Conservation (phyloP, 345 rosid genomes). For the Eucalyptus cloeziana region DNA sequence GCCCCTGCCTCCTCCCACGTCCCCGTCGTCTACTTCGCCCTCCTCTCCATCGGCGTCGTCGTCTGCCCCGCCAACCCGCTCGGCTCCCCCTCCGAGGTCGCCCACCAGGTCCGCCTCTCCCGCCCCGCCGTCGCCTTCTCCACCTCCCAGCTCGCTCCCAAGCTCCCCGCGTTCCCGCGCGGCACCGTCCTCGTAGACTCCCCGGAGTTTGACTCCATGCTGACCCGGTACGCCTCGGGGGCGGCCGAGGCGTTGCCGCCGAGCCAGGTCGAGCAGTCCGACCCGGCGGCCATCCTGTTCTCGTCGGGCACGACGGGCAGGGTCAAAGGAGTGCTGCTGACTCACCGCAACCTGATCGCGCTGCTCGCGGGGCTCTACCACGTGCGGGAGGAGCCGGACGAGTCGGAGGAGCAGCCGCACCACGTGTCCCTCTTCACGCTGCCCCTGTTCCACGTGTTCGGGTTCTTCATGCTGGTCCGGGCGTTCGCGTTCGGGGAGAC, state of each 20-base stretch:
- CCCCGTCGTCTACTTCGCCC: conserved; percentile 62
- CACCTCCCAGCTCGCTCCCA: conserved; percentile 27
- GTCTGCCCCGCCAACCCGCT: conserved; percentile 70
- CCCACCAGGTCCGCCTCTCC: conserved; percentile 40
- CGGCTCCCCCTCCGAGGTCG: conserved; percentile 41
- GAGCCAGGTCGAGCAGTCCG: conserved; percentile 36
- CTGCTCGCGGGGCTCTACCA: conserved; percentile 35
- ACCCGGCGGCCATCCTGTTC: conserved; percentile 55
- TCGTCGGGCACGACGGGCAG: conserved; percentile 84
- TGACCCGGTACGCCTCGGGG: not conserved
- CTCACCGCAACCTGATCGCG: conserved; percentile 66
- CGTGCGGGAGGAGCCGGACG: not conserved
- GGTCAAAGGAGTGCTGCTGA: conserved; percentile 56
- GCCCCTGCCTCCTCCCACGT: conserved; percentile 46
- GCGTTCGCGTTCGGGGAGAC: conserved; percentile 24
- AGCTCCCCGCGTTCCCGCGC: conserved; percentile 21
- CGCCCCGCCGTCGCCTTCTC: conserved; percentile 70
- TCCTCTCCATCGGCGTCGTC: conserved; percentile 58
- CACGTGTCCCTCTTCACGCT: conserved; percentile 36
- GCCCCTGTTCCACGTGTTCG: conserved; percentile 36
- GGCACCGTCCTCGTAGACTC: conserved; percentile 56
- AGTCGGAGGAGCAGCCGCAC: conserved; percentile 4
- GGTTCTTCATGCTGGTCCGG: conserved; percentile 22
- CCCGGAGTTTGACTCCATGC: conserved; percentile 51
- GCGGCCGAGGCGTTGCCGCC: not conserved